Evolutionary conservation across 2,329 filamentous ascomycete species (phyloP).

Genomic region (Phoma sp.): DNA sequence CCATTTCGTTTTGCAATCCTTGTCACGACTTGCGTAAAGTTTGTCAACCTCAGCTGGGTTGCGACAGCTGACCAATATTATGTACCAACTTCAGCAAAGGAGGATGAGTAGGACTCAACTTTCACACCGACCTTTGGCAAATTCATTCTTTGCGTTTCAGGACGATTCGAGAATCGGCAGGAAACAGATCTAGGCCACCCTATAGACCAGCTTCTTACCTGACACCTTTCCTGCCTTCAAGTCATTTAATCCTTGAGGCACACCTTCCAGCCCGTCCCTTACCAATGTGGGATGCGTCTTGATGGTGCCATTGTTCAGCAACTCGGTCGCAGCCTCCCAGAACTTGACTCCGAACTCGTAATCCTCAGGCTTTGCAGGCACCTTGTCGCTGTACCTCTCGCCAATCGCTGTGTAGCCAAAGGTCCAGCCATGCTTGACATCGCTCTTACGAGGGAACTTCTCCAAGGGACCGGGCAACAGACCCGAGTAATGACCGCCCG

Average conservation of each 20-base stretch:
- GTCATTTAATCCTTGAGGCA: slow-evolving; percentile 41
- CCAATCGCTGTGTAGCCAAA: slow-evolving; percentile 53
- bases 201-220: slow-evolving; percentile 45
- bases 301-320: slow-evolving; percentile 39
- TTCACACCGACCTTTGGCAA: too few species aligned
- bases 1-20: too few species aligned
- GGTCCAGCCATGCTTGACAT: slow-evolving; percentile 52
- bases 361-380: slow-evolving; percentile 34
- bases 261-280: slow-evolving; percentile 36
- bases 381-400: slow-evolving; percentile 44
- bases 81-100: too few species aligned
- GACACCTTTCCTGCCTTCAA: slow-evolving; percentile 43
- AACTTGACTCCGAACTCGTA: slow-evolving; percentile 40
- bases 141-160: too few species aligned
- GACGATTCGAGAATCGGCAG: too few species aligned
- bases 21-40: too few species aligned
- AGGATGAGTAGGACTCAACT: too few species aligned
- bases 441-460: slow-evolving; percentile 47
- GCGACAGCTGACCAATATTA: too few species aligned
- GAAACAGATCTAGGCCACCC: slow-evolving; percentile 11
- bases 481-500: slow-evolving; percentile 26
- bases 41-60: too few species aligned
- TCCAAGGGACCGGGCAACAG: slow-evolving; percentile 25
- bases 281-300: slow-evolving; percentile 41
- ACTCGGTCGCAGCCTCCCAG: slow-evolving; percentile 27